Conservation (phyloP, 345 rosid genomes). For the Xanthoceras sorbifolium region DNA sequence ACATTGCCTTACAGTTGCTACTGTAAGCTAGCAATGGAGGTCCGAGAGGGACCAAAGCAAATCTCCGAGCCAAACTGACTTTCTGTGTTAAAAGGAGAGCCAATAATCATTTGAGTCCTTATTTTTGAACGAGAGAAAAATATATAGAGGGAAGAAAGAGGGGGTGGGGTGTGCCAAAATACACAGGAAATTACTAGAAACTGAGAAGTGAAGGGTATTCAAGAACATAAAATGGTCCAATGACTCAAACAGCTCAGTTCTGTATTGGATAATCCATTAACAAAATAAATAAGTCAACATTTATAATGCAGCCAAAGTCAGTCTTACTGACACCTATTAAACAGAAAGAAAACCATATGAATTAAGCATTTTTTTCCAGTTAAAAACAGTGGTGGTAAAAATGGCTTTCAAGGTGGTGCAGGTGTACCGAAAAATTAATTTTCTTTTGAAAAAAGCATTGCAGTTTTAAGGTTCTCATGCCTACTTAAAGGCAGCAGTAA, state of each 20-base stretch:
- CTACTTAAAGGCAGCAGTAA: neutral
- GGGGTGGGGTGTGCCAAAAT: neutral
- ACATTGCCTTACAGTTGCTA: slow-evolving; percentile 95
- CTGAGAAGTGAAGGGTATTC: slow-evolving; percentile 3
- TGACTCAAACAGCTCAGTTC: neutral
- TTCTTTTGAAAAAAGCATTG: no score
- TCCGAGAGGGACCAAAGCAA: slow-evolving; percentile 98
- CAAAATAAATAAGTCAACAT: slow-evolving; percentile 2
- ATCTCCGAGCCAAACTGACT: slow-evolving; percentile 93
- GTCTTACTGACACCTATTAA: neutral
- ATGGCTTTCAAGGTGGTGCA: neutral
- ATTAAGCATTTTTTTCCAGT: neutral
- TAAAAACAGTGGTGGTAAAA: neutral
- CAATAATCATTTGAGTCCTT: slow-evolving; percentile 20
- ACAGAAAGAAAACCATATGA: neutral
- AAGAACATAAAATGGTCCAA: neutral
- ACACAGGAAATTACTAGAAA: neutral
- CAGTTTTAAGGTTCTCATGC: neutral
- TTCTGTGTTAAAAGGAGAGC: slow-evolving; percentile 54
- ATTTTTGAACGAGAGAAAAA: neutral
- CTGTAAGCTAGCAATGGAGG: slow-evolving; percentile 92
- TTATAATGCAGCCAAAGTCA: neutral
- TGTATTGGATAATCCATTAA: neutral
- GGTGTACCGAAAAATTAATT: no score
- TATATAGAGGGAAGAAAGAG: neutral